A percentile compares a stretch with the other conserved stretches of the same genome.
Conservation (phyloP, 352 stramenopile genomes). For the Phytophthora colocasiae region DNA sequence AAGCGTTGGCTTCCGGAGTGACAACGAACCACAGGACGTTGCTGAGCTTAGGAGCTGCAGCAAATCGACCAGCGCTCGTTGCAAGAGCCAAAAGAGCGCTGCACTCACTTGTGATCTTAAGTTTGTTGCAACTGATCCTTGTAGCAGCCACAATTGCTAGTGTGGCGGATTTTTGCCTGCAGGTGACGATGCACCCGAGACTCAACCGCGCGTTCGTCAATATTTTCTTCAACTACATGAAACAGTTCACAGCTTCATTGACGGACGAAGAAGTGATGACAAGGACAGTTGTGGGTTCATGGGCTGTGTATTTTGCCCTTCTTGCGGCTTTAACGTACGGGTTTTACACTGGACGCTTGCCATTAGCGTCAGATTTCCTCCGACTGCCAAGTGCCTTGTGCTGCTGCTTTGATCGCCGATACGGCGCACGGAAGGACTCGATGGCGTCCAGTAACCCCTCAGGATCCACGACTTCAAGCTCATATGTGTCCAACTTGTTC, state of each 20-base stretch:
- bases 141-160: slow-evolving; percentile 64
- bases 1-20: slow-evolving; percentile 31
- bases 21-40: slow-evolving; percentile 59
- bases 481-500: slow-evolving; percentile 52
- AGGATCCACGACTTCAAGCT: slow-evolving; percentile 9
- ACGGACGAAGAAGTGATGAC: slow-evolving; percentile 70
- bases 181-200: slow-evolving; percentile 72
- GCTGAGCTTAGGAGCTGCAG: slow-evolving; percentile 37
- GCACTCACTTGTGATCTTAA: slow-evolving; percentile 41
- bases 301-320: slow-evolving; percentile 56
- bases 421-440: slow-evolving; percentile 58
- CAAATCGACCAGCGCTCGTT: slow-evolving; percentile 30
- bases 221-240: slow-evolving; percentile 73
- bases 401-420: slow-evolving; percentile 40
- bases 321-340: slow-evolving; percentile 58
- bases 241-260: slow-evolving; percentile 65
- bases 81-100: slow-evolving; percentile 25
- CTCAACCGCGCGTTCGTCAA: slow-evolving; percentile 73
- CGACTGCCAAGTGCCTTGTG: slow-evolving; percentile 43
- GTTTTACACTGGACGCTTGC: slow-evolving; percentile 59
- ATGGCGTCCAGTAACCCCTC: slow-evolving; percentile 26
- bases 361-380: slow-evolving; percentile 61
- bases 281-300: slow-evolving; percentile 58
- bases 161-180: slow-evolving; percentile 75
- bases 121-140: slow-evolving; percentile 59